phyloP scores from a whole-genome alignment of 2,329 filamentous ascomycete genomes.

The Zymoseptoria tritici region DNA sequence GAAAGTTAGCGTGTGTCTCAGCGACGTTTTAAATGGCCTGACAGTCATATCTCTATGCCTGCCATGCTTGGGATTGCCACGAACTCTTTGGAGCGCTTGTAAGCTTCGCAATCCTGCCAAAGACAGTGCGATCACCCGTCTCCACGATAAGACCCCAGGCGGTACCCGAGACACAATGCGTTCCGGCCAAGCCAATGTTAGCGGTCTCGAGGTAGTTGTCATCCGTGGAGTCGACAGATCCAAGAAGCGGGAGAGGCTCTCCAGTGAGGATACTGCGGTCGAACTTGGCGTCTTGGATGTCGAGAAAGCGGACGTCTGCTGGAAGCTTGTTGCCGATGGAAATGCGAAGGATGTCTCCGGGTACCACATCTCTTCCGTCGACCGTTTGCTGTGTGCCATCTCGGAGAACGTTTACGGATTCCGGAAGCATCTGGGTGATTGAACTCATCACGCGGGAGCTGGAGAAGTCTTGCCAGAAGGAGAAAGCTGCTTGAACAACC shows the following conservation, averaged over 20 bases:
- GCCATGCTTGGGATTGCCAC: conserved; percentile 45
- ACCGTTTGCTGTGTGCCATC: conserved; percentile 43
- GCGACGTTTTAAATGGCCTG: too few relatives aligned
- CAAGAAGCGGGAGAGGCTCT: conserved; percentile 55
- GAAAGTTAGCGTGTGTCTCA: too few relatives aligned
- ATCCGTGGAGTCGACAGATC: conserved; percentile 59
- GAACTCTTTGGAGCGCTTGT: conserved; percentile 64
- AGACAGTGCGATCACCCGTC: conserved; percentile 66
- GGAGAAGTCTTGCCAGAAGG: conserved; percentile 65
- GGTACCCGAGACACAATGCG: conserved; percentile 64
- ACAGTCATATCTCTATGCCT: too few relatives aligned
- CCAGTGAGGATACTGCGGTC: conserved; percentile 67
- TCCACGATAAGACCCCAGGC: conserved; percentile 62
- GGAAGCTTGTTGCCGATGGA: conserved; percentile 67
- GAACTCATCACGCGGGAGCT: conserved; percentile 70
- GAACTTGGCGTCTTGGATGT: conserved; percentile 63
- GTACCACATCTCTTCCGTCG: conserved; percentile 52
- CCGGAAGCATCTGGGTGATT: conserved; percentile 73
- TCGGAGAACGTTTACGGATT: conserved; percentile 59
- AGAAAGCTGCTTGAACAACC: conserved; percentile 46
- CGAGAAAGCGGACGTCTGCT: conserved; percentile 63
- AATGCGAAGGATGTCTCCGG: conserved; percentile 61
- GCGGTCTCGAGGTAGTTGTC: conserved; percentile 69
- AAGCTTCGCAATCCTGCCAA: conserved; percentile 64
- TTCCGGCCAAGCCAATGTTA: conserved; percentile 71